Percentiles rank a stretch among this genome's conserved stretches.
Conservation (phyloP, 116 monocot species). For the Trichopus zeylanicus region DNA sequence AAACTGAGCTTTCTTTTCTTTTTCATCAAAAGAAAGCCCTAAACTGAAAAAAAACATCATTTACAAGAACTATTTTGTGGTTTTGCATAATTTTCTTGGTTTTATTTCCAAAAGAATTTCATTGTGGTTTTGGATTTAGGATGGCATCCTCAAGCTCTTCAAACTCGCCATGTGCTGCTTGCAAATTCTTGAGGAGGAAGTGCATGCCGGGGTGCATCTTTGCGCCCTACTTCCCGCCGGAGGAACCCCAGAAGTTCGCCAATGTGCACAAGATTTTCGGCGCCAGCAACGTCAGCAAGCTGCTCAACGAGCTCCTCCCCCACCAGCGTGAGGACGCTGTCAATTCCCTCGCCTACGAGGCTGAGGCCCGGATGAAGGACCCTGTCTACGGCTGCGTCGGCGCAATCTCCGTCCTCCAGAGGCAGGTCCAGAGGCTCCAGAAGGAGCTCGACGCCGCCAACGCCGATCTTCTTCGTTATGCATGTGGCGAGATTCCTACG, state of each 20-base stretch:
- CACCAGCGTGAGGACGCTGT: constrained; percentile 4
- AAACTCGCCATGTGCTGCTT: constrained; percentile 12
- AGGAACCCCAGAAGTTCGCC: neutral
- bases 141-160: constrained; percentile 36
- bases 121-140: too few species aligned
- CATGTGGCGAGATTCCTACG: constrained; percentile 18
- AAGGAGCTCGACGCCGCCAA: constrained; percentile 3
- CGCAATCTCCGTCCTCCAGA: constrained; percentile 3
- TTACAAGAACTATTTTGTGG: too few species aligned
- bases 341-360: constrained; percentile 5
- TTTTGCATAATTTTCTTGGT: too few species aligned
- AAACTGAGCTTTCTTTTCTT: too few species aligned
- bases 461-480: constrained; percentile 23
- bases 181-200: constrained; percentile 2
- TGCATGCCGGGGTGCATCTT: neutral
- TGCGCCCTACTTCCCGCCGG: constrained; percentile 1
- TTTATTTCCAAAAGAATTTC: too few species aligned
- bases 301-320: constrained; percentile 8
- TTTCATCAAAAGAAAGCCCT: too few species aligned
- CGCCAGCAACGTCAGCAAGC: constrained; percentile 40
- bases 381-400: constrained; percentile 7
- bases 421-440: neutral
- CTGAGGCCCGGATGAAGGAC: neutral
- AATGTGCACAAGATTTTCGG: neutral
- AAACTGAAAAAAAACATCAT: too few species aligned